Percentiles rank a stretch among this genome's conserved stretches.
Evolutionary conservation across 164 flowering plant genomes (phyloP).

Genomic region (Chimonanthus praecox): DNA sequence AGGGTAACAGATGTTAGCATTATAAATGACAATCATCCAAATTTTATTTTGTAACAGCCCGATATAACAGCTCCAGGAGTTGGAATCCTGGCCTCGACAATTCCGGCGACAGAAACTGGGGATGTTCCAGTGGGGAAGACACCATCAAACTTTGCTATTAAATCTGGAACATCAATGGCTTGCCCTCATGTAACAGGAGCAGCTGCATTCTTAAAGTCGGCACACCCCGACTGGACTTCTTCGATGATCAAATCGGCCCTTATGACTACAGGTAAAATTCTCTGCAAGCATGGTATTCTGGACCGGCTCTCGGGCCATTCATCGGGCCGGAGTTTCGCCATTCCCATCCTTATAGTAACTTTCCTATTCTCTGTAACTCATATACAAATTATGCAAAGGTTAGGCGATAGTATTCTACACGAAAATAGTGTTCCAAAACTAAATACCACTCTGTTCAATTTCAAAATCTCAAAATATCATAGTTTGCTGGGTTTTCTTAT

Average conservation of each 20-base stretch:
- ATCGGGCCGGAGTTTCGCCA: neutral
- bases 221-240: conserved; percentile 49
- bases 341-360: neutral
- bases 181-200: conserved; percentile 87
- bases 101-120: conserved; percentile 31
- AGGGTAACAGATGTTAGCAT: too few relatives aligned
- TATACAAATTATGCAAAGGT: neutral
- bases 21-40: too few relatives aligned
- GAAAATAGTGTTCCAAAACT: neutral
- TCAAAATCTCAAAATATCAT: too few relatives aligned
- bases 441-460: too few relatives aligned
- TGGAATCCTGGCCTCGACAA: conserved; percentile 53
- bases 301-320: neutral
- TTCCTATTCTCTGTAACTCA: neutral
- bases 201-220: conserved; percentile 58
- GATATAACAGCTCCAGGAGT: conserved; percentile 79
- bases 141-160: conserved; percentile 38
- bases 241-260: conserved; percentile 82
- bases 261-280: conserved; percentile 69
- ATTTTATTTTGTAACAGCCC: conserved; percentile 37
- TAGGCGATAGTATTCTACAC: neutral
- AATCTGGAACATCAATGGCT: conserved; percentile 90
- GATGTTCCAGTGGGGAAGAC: conserved; percentile 31
- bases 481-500: too few relatives aligned
- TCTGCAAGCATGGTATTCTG: neutral